Percentiles rank a stretch among this genome's conserved stretches.
Evolutionary conservation across 2,329 filamentous ascomycete genomes (phyloP).

Genomic region (Botrytis deweyae): DNA sequence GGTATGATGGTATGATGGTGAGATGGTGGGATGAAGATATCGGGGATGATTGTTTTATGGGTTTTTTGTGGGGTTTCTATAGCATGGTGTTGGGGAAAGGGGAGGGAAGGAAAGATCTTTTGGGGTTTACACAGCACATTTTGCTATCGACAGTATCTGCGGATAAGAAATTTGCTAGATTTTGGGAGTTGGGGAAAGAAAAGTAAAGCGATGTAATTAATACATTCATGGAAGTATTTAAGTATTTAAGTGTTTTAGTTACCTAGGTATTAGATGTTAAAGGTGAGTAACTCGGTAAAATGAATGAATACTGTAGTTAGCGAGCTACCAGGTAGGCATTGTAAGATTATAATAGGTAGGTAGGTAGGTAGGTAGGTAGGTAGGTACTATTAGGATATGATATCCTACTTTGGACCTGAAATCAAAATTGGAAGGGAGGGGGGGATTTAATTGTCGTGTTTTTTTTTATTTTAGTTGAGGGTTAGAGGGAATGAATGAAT

Average conservation of each 20-base stretch:
- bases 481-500: background rate
- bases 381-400: background rate
- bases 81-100: background rate
- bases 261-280: background rate
- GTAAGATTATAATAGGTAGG: background rate
- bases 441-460: no score
- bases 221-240: background rate
- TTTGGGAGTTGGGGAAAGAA: background rate
- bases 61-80: background rate
- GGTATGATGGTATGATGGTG: background rate
- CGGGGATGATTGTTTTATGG: background rate
- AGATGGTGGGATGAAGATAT: background rate
- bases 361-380: no score
- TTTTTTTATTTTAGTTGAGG: no score
- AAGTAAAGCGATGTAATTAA: background rate
- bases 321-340: background rate
- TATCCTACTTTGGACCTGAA: background rate
- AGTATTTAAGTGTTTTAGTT: background rate
- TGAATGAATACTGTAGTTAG: background rate
- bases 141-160: background rate
- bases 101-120: background rate
- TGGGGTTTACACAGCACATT: background rate
- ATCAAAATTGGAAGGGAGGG: background rate
- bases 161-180: background rate
- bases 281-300: background rate